Conservation (phyloP, 805 yeast species). For the Kodamaea restingae region DNA sequence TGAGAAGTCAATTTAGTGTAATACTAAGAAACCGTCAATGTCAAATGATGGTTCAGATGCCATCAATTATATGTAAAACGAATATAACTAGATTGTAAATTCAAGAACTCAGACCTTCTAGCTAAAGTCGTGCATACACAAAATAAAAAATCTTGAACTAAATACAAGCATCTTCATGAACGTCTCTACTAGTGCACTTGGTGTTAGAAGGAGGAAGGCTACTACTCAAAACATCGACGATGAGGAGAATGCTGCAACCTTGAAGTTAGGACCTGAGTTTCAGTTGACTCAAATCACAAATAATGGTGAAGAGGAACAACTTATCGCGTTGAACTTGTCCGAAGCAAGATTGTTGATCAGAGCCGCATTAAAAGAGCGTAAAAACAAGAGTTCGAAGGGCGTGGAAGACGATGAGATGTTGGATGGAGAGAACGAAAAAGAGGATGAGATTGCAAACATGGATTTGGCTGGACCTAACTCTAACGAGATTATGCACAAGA, state of each 20-base stretch:
- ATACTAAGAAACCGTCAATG: no score
- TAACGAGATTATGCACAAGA: conserved; percentile 85
- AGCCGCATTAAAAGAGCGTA: conserved; percentile 74
- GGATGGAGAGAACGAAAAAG: conserved; percentile 31
- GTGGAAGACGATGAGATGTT: conserved; percentile 28
- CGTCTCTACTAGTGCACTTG: conserved; percentile 83
- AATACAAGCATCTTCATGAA: conserved; percentile 50
- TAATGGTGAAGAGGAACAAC: conserved; percentile 69
- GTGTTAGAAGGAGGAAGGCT: conserved; percentile 70
- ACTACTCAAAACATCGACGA: conserved; percentile 62
- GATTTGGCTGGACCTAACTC: conserved; percentile 66
- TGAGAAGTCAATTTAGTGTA: no score
- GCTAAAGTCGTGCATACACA: conserved; percentile 2
- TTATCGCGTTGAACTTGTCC: conserved; percentile 81
- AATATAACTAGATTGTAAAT: no score
- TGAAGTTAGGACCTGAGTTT: conserved; percentile 92
- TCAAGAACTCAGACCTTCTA: no score
- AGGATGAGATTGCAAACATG: conserved; percentile 44
- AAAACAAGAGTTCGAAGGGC: conserved; percentile 33
- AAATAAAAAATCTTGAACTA: conserved; percentile 7
- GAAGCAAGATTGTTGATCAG: conserved; percentile 88
- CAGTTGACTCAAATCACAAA: conserved; percentile 75
- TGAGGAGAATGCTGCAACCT: conserved; percentile 86
- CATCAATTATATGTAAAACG: no score
- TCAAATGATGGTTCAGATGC: no score